Conservation (phyloP, 2,329 filamentous ascomycete genomes). For the Colletotrichum cuscutae region DNA sequence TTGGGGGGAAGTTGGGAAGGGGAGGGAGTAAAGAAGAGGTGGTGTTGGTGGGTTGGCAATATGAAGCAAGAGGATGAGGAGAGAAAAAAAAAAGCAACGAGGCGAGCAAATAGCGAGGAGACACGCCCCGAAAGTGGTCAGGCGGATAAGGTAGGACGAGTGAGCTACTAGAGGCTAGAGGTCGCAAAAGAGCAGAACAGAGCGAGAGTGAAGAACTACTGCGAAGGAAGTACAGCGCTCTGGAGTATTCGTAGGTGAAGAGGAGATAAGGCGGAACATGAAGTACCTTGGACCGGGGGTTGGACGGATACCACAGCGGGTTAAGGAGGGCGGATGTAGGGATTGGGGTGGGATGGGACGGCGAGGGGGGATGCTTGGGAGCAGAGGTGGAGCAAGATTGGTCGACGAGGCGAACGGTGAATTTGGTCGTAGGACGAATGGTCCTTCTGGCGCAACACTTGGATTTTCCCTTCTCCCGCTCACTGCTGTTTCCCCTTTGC, state of each 20-base stretch:
- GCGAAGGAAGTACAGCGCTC: background rate
- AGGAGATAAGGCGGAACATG: conserved; percentile 35
- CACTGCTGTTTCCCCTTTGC: background rate
- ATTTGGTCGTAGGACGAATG: background rate
- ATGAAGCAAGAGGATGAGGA: conserved; percentile 9
- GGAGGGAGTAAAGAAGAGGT: conserved; percentile 7
- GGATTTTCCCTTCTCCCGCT: background rate
- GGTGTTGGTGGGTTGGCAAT: conserved; percentile 19
- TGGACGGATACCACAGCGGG: conserved; percentile 30
- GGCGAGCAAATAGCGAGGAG: conserved; percentile 31
- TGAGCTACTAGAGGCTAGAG: conserved; percentile 21
- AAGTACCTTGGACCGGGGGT: conserved; percentile 23
- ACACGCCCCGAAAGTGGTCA: conserved; percentile 33
- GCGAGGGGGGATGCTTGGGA: conserved; percentile 20
- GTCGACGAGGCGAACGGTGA: conserved; percentile 24
- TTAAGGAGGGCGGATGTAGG: conserved; percentile 34
- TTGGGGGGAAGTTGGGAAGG: background rate
- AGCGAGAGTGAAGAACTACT: conserved; percentile 23
- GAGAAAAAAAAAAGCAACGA: conserved; percentile 18
- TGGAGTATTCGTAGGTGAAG: conserved; percentile 16
- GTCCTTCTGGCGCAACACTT: background rate
- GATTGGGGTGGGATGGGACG: conserved; percentile 32
- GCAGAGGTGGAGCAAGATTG: conserved; percentile 25
- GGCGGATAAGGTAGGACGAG: conserved; percentile 32
- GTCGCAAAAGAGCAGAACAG: conserved; percentile 17